phyloP scores from a whole-genome alignment of 2,329 filamentous ascomycete genomes.

The Cladophialophora bantiana region DNA sequence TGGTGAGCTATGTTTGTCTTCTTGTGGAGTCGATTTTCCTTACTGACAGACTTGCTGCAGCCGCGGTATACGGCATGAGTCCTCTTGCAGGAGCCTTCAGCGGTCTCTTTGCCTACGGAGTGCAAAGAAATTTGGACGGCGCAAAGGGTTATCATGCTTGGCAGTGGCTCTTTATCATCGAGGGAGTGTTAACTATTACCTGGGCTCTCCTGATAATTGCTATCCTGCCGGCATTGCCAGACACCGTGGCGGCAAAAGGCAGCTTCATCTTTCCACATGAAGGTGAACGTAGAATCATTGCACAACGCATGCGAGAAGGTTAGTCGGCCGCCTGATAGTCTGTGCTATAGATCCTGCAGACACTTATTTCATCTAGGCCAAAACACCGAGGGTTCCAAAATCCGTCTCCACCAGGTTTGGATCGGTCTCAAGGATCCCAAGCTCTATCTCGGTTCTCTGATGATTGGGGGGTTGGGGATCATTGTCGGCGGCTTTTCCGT shows the following conservation, averaged over 20 bases:
- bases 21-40: not conserved
- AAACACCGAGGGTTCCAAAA: slow-evolving; percentile 7
- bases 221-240: slow-evolving; percentile 62
- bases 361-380: slow-evolving; percentile 3
- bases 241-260: slow-evolving; percentile 15
- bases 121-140: slow-evolving; percentile 67
- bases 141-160: slow-evolving; percentile 71
- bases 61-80: slow-evolving; percentile 42
- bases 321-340: no score
- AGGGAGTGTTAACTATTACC: slow-evolving; percentile 17
- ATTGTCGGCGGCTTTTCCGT: slow-evolving; percentile 14
- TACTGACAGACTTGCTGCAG: slow-evolving; percentile 57
- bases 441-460: slow-evolving; percentile 16
- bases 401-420: slow-evolving; percentile 8
- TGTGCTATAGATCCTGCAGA: no score
- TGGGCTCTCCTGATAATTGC: slow-evolving; percentile 64
- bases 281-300: no score
- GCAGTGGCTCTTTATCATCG: slow-evolving; percentile 67
- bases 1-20: slow-evolving; percentile 2
- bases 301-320: no score
- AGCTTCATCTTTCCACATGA: not conserved
- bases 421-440: slow-evolving; percentile 27
- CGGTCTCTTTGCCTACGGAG: slow-evolving; percentile 68
- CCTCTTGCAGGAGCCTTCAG: slow-evolving; percentile 75
- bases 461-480: slow-evolving; percentile 8